These are phyloP conservation scores for Aspergillus neoniger DNA, from an alignment of 2,329 filamentous ascomycete genomes.

Conservation along the genomic window DNA sequence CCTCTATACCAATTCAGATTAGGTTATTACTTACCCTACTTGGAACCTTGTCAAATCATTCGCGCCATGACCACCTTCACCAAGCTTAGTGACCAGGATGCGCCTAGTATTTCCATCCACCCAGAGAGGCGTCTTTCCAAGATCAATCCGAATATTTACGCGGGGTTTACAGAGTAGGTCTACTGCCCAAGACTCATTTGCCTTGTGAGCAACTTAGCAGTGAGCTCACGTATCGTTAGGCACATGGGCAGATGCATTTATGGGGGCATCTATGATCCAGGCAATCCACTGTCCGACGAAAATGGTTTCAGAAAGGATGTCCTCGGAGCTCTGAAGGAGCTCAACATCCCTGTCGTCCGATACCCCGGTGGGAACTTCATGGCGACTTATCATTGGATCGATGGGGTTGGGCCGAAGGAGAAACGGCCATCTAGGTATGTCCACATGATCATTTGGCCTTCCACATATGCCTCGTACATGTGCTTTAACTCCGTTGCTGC, in stretches of 20 bases:
- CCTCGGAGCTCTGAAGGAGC: conserved; percentile 69
- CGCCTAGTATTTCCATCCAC: conserved; percentile 66
- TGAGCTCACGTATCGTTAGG: conserved; percentile 46
- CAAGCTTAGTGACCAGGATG: conserved; percentile 61
- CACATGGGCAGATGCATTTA: conserved; percentile 92
- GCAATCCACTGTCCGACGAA: conserved; percentile 69
- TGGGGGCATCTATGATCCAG: conserved; percentile 79
- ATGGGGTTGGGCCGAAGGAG: conserved; percentile 74
- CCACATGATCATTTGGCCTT: neutral
- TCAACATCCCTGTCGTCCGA: conserved; percentile 73
- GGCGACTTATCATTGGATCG: conserved; percentile 82
- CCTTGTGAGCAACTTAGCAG: neutral
- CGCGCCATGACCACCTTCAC: conserved; percentile 71
- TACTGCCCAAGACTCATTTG: neutral
- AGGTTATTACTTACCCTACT: conserved; percentile 6
- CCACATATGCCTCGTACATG: neutral
- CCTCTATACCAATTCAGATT: conserved; percentile 12
- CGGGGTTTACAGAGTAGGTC: conserved; percentile 77
- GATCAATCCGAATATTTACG: conserved; percentile 80
- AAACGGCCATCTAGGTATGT: conserved; percentile 60
- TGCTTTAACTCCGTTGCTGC: too few species aligned
- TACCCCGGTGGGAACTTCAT: conserved; percentile 85
- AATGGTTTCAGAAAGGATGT: conserved; percentile 80
- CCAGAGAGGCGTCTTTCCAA: conserved; percentile 66
- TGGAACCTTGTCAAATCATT: neutral